Conservation (phyloP, 805 yeast genomes). For the Sungouiozyma intestinalis region DNA sequence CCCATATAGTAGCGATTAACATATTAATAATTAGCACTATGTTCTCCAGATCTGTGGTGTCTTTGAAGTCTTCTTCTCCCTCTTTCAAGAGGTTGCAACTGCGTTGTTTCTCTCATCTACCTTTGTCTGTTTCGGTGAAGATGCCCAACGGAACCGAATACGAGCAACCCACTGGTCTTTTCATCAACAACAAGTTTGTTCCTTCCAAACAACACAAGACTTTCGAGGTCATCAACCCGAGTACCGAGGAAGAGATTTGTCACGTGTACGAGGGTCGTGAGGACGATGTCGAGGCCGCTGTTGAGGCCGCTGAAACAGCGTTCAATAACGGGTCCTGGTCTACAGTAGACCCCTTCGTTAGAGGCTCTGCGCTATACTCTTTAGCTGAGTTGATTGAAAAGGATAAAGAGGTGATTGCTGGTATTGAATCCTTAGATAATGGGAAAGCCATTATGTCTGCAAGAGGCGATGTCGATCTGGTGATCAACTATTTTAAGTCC, state of each 20-base stretch:
- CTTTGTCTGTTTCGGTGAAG: slow-evolving; percentile 38
- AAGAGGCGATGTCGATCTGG: slow-evolving; percentile 64
- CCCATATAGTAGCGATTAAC: too few species aligned
- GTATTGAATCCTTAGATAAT: slow-evolving; percentile 78
- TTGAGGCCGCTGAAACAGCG: slow-evolving; percentile 72
- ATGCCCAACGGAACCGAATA: slow-evolving; percentile 63
- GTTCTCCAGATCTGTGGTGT: slow-evolving; percentile 3
- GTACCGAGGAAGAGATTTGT: slow-evolving; percentile 59
- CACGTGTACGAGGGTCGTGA: slow-evolving; percentile 56
- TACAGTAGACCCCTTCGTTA: slow-evolving; percentile 49
- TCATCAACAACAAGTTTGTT: slow-evolving; percentile 66
- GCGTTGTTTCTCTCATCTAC: slow-evolving; percentile 26
- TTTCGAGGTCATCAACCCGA: slow-evolving; percentile 52
- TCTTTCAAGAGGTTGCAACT: slow-evolving; percentile 1
- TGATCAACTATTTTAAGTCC: slow-evolving; percentile 63
- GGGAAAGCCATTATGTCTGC: slow-evolving; percentile 75
- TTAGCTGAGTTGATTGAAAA: slow-evolving; percentile 73
- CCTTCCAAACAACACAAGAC: slow-evolving; percentile 47
- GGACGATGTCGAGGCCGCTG: slow-evolving; percentile 75
- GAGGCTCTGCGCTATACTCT: slow-evolving; percentile 52
- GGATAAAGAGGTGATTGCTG: slow-evolving; percentile 62
- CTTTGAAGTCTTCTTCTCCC: not conserved
- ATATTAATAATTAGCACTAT: too few species aligned
- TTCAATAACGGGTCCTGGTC: slow-evolving; percentile 59
- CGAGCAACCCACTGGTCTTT: slow-evolving; percentile 68